Conservation (phyloP, 2,329 filamentous ascomycete species). For the Acephala macrosclerotiorum region DNA sequence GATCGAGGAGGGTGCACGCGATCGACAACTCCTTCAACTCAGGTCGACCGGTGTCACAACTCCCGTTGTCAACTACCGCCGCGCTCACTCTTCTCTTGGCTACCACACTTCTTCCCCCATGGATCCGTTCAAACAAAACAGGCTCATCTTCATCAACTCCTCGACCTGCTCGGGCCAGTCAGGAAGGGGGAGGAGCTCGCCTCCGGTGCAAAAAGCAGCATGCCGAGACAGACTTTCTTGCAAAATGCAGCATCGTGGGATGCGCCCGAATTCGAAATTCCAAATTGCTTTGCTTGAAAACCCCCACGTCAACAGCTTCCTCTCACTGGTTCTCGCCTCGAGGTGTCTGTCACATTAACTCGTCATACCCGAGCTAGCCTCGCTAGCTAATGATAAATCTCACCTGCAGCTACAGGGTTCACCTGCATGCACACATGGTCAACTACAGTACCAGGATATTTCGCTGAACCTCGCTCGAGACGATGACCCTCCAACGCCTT, state of each 20-base stretch:
- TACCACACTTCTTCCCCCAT: not conserved
- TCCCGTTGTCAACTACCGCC: constrained; percentile 19
- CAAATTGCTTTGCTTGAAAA: constrained; percentile 30
- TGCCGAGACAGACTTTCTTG: not conserved
- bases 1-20: not conserved
- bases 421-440: constrained; percentile 30
- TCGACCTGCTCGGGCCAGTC: not conserved
- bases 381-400: constrained; percentile 28
- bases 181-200: not conserved
- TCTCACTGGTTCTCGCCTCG: constrained; percentile 28
- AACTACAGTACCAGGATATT: constrained; percentile 7
- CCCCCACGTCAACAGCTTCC: constrained; percentile 27
- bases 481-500: not conserved
- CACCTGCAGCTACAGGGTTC: constrained; percentile 28
- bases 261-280: constrained; percentile 17
- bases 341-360: constrained; percentile 32
- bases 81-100: not conserved
- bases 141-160: constrained; percentile 10
- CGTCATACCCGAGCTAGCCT: constrained; percentile 30
- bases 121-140: not conserved
- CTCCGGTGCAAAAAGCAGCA: constrained; percentile 9
- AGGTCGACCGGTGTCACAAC: not conserved
- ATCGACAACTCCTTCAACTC: not conserved
- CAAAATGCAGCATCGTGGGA: constrained; percentile 9
- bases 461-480: constrained; percentile 13